Evolutionary conservation across 768 basidiomycete species (phyloP).

Genomic region (Lactarius sp.): DNA sequence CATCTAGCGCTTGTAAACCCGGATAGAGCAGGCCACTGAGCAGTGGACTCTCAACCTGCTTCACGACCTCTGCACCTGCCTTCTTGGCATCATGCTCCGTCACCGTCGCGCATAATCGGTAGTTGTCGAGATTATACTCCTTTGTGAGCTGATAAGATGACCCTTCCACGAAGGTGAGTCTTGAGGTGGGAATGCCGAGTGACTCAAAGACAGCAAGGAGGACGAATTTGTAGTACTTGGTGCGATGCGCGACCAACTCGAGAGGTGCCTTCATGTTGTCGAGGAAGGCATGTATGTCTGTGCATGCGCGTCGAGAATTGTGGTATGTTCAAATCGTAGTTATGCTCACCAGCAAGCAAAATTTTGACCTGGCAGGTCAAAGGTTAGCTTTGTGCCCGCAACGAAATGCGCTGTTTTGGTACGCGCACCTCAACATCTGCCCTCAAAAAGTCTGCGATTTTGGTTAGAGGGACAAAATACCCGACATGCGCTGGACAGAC

Average conservation of each 20-base stretch:
- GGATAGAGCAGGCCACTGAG: conserved; percentile 94
- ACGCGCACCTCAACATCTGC: conserved; percentile 78
- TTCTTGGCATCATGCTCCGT: conserved; percentile 97
- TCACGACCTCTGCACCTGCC: conserved; percentile 98
- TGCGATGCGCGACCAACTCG: conserved; percentile 82
- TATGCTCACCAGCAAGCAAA: conserved; percentile 63
- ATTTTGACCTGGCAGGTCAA: conserved; percentile 54
- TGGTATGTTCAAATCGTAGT: background rate
- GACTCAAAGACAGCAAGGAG: conserved; percentile 80
- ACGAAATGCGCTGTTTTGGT: conserved; percentile 22
- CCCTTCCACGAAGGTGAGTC: conserved; percentile 80
- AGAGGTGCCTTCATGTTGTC: conserved; percentile 96
- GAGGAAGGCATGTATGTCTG: conserved; percentile 94
- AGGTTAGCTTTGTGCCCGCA: conserved; percentile 23
- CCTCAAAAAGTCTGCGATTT: conserved; percentile 92
- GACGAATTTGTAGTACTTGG: conserved; percentile 84
- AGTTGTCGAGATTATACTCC: conserved; percentile 95
- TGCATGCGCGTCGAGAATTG: conserved; percentile 5
- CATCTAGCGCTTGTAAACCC: conserved; percentile 93
- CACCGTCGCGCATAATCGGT: conserved; percentile 85
- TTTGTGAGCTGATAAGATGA: conserved; percentile 88
- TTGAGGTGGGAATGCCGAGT: conserved; percentile 85
- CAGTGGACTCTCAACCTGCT: conserved; percentile 89
- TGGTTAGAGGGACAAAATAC: conserved; percentile 91
- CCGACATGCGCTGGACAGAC: conserved; percentile 78